Conservation (phyloP, 306 rosid genomes). For the Cajanus cajan region DNA sequence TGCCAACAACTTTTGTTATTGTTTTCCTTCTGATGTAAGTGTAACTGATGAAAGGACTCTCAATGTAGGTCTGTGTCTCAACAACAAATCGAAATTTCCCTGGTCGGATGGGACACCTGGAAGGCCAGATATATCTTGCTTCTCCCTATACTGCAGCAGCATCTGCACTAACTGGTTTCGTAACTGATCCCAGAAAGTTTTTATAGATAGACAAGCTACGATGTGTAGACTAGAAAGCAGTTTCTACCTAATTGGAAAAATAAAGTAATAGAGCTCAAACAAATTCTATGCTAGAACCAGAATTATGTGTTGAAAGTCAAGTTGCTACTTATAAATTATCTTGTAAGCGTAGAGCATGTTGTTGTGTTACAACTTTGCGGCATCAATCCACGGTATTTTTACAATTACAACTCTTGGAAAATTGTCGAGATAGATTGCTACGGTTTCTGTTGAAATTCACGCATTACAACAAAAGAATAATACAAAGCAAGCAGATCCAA, state of each 20-base stretch:
- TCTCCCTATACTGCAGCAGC: slow-evolving; percentile 93
- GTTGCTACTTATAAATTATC: not conserved
- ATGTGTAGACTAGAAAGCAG: not conserved
- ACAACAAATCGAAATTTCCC: slow-evolving; percentile 83
- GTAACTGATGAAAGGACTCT: not conserved
- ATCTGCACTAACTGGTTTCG: slow-evolving; percentile 84
- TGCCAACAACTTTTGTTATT: not conserved
- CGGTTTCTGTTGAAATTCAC: slow-evolving; percentile 1
- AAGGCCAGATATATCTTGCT: slow-evolving; percentile 85
- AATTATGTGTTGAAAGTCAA: not conserved
- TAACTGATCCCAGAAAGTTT: slow-evolving; percentile 84
- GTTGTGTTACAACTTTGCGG: not conserved
- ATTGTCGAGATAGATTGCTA: not conserved
- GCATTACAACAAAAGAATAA: not conserved
- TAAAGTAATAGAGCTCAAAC: not conserved
- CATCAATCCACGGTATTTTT: not conserved
- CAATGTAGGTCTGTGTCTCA: slow-evolving; percentile 61
- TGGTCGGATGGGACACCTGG: slow-evolving; percentile 89
- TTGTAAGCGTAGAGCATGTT: not conserved
- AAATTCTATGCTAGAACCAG: not conserved
- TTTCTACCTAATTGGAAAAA: slow-evolving; percentile 12
- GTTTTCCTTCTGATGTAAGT: not conserved
- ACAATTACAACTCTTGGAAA: not conserved
- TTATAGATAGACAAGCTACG: slow-evolving; percentile 44
- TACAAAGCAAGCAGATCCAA: no score